A percentile compares a stretch with the other conserved stretches of the same genome.
Evolutionary conservation across 2,329 filamentous ascomycete species (phyloP).

Genomic region (Diatrype stigma): DNA sequence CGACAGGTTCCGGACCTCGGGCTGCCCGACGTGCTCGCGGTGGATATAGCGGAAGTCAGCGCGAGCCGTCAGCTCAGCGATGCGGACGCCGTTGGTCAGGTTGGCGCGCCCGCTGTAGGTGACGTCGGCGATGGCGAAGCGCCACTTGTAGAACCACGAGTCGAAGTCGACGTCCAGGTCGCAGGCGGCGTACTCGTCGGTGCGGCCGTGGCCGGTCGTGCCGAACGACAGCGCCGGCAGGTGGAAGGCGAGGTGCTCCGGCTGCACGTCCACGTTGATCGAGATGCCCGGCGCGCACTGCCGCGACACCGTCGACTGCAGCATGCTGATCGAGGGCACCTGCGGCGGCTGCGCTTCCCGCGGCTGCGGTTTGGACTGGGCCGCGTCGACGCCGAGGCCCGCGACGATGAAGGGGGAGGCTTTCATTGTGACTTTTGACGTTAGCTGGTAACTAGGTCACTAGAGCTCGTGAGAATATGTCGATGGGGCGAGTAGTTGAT

Average conservation of each 20-base stretch:
- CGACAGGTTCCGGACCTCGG: constrained; percentile 14
- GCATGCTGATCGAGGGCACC: constrained; percentile 5
- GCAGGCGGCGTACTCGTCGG: constrained; percentile 8
- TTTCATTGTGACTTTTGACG: not conserved
- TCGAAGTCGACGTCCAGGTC: constrained; percentile 12
- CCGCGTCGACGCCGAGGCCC: not conserved
- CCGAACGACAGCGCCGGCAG: constrained; percentile 8
- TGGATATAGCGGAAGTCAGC: constrained; percentile 12
- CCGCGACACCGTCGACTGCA: constrained; percentile 5
- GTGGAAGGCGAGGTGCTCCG: constrained; percentile 7
- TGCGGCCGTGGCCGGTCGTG: constrained; percentile 9
- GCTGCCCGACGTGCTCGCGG: constrained; percentile 9
- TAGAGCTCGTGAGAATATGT: not conserved
- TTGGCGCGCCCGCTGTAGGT: constrained; percentile 12
- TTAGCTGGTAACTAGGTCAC: not conserved
- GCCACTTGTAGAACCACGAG: constrained; percentile 15
- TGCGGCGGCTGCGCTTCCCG: too few species aligned
- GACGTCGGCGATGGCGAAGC: constrained; percentile 10
- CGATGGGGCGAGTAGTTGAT: not conserved
- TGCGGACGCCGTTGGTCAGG: constrained; percentile 10
- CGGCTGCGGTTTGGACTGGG: too few species aligned
- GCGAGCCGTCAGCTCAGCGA: constrained; percentile 8
- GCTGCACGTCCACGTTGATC: constrained; percentile 10
- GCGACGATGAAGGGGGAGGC: not conserved
- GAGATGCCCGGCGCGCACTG: constrained; percentile 12